Conservation (phyloP, 169 alveolate genomes). For the Eimeria mitis region DNA sequence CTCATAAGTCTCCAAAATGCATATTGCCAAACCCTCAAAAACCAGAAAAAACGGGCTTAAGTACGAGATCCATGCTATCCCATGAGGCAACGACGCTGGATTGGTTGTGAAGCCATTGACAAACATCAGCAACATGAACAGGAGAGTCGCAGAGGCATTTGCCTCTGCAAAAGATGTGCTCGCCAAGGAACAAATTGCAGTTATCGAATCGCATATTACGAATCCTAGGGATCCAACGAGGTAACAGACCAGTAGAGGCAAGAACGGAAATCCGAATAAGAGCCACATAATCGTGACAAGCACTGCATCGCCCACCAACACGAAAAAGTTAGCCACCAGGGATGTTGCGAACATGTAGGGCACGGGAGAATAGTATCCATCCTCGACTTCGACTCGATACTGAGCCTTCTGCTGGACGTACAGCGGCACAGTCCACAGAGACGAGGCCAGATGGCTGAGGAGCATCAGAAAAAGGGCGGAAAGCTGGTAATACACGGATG, state of each 20-base stretch:
- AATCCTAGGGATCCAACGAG: conserved; percentile 43
- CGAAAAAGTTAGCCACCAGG: conserved; percentile 25
- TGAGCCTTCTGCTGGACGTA: conserved; percentile 76
- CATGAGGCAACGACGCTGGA: conserved; percentile 18
- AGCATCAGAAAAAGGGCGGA: conserved; percentile 65
- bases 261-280: conserved; percentile 48
- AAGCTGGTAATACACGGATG: conserved; percentile 50
- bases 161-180: conserved; percentile 79
- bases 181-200: conserved; percentile 55
- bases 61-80: conserved; percentile 53
- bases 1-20: conserved; percentile 15
- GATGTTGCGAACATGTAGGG: conserved; percentile 55
- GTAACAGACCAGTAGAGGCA: background rate
- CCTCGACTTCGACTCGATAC: conserved; percentile 50
- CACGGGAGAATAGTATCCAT: conserved; percentile 65
- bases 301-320: conserved; percentile 41
- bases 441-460: conserved; percentile 39
- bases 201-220: conserved; percentile 26
- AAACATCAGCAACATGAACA: conserved; percentile 43
- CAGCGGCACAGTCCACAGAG: conserved; percentile 76
- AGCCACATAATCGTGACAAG: conserved; percentile 63
- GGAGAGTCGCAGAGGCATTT: conserved; percentile 34
- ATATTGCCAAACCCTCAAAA: conserved; percentile 38
- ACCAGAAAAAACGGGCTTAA: conserved; percentile 70
- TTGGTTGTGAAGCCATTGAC: conserved; percentile 75